These are phyloP conservation scores for Cystobasidium slooffiae DNA, from an alignment of 1,284 basidiomycete species.

Conservation along the genomic window DNA sequence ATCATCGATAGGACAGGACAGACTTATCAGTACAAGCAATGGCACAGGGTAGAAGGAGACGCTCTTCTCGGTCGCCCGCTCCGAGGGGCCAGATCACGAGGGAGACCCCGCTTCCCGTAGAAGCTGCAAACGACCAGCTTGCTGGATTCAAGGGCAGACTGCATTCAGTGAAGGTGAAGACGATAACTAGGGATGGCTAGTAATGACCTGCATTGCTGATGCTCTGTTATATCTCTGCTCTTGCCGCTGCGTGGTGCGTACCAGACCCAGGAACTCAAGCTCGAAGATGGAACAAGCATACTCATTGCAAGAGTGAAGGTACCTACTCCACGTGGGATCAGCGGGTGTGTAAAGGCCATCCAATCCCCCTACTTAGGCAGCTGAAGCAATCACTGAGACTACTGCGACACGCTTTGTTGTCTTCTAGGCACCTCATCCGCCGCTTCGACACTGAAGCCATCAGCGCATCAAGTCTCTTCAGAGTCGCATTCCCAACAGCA, in stretches of 20 bases:
- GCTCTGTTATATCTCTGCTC: background rate
- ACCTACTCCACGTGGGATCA: constrained; percentile 64
- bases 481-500: constrained; percentile 89
- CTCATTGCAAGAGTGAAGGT: constrained; percentile 92
- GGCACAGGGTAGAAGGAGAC: constrained; percentile 28
- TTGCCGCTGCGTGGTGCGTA: background rate
- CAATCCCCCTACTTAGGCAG: background rate
- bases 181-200: background rate
- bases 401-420: constrained; percentile 39
- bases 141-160: constrained; percentile 44
- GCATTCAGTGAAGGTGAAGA: constrained; percentile 50
- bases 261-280: constrained; percentile 49
- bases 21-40: constrained; percentile 5
- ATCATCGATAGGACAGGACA: background rate
- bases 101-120: constrained; percentile 41
- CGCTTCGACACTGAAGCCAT: constrained; percentile 95
- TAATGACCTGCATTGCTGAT: background rate
- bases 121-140: constrained; percentile 48
- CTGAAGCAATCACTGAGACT: constrained; percentile 37
- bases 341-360: constrained; percentile 56
- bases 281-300: constrained; percentile 60
- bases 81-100: constrained; percentile 24
- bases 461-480: constrained; percentile 96
- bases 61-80: constrained; percentile 23
- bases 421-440: constrained; percentile 68